Base-by-base conservation (phyloP, 2,329 filamentous ascomycete genomes). In the Macrophomina phaseolina region DNA sequence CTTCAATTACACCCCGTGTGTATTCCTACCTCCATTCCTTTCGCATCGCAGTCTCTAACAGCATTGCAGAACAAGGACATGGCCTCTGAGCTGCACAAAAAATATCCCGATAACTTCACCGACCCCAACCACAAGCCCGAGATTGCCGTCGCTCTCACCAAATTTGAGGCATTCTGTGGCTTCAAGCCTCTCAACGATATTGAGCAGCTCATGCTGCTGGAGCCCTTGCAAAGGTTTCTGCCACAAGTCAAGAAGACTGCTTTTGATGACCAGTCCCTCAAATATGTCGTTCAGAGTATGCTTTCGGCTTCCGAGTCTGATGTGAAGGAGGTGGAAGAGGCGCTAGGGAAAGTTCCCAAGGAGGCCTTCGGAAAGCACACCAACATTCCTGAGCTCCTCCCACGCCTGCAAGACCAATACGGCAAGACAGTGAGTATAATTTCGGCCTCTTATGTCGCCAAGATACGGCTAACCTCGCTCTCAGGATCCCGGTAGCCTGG, bases 81-180 rank as follows among this genome's bases (percentile, higher is more conserved):
- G 1, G 86, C 91, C 0, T 78, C 83, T 8, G 83, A 88, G 71
- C 83, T 93, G 2, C 89, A 93, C 78, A 75, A 84, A 64, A 76
- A 87, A 69, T 83, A 92, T 64, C 90, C 90, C 0, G 77, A 86
- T 2, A 85, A 87, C 67, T 93, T 91, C 75, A 86, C 86, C 1
- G 90, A 94, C 70, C 80, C 85, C 2, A 93, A 93, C 75, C 90
- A 93, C 81, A 93, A 93, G 78, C 91, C 91, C 1, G 91, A 94
- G 74, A 93, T 94, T 64, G 90, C 91, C 0, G 81, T 94, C 1
- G 90, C 91, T 0, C 79, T 93, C 0, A 83, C 85, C 12, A 85
- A 87, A 28, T 93, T 94, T 71, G 90, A 93, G 75, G 87, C 90
- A 0, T 93, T 94, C 71, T 89, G 88, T 9, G 91, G 91, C 5